These are phyloP conservation scores for Gossypium lobatum DNA, from an alignment of 441 rosid genomes.

Conservation along the genomic window DNA sequence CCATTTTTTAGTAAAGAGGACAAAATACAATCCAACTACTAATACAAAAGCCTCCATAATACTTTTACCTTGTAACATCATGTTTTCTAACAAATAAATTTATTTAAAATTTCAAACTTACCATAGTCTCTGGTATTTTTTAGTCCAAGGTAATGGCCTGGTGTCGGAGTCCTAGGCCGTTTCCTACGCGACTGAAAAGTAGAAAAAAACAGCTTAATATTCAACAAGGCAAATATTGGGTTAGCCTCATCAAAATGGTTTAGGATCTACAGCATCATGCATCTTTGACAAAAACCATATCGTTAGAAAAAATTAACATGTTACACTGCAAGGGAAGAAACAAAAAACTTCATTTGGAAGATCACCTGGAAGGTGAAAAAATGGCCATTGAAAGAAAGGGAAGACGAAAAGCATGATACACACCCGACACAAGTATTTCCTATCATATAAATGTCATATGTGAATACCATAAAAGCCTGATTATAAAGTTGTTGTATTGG, in stretches of 20 bases:
- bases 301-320: background rate
- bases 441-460: conserved; percentile 38
- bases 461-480: conserved; percentile 67
- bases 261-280: background rate
- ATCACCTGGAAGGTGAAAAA: conserved; percentile 15
- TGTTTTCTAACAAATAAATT: background rate
- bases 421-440: conserved; percentile 23
- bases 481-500: conserved; percentile 89
- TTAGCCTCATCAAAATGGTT: background rate
- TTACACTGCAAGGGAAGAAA: background rate
- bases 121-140: conserved; percentile 73
- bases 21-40: too few relatives aligned
- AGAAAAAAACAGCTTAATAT: conserved; percentile 25
- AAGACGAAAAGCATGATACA: conserved; percentile 20
- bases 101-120: conserved; percentile 20
- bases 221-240: background rate
- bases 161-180: conserved; percentile 92
- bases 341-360: background rate
- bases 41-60: too few relatives aligned
- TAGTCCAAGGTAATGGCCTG: conserved; percentile 97
- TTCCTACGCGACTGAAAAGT: conserved; percentile 86
- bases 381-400: conserved; percentile 18
- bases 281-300: background rate
- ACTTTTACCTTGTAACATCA: background rate
- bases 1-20: too few relatives aligned